Evolutionary conservation across 345 rosid species (phyloP).

Genomic region (Pistacia integerrima): DNA sequence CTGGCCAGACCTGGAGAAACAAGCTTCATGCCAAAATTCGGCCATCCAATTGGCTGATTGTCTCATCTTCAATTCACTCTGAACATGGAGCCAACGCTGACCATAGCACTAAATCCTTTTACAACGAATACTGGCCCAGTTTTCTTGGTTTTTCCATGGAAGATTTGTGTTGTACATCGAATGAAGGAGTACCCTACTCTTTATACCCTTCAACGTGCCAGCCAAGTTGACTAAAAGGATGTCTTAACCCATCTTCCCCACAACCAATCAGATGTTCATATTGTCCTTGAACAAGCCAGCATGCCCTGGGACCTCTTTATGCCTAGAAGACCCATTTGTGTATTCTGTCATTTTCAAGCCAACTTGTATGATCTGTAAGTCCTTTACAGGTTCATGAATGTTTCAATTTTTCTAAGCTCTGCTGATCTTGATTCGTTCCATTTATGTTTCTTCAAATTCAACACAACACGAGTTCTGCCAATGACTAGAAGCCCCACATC

Average conservation of each 20-base stretch:
- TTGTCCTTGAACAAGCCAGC: slow-evolving; percentile 14
- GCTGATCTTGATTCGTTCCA: background rate
- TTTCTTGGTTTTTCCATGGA: too few relatives aligned
- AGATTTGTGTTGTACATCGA: too few relatives aligned
- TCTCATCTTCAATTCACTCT: too few relatives aligned
- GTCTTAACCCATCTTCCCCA: slow-evolving; percentile 17
- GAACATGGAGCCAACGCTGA: too few relatives aligned
- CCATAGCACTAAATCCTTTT: background rate
- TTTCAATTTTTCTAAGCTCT: background rate
- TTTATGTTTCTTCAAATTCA: background rate
- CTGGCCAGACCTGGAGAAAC: too few relatives aligned
- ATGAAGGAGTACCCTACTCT: too few relatives aligned
- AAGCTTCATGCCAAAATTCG: too few relatives aligned
- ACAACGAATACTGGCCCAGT: too few relatives aligned
- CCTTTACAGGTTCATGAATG: slow-evolving; percentile 11
- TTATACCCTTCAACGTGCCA: slow-evolving; percentile 8
- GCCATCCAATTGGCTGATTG: too few relatives aligned
- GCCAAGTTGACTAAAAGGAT: slow-evolving; percentile 6
- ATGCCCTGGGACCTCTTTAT: background rate
- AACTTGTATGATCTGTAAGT: slow-evolving; percentile 17
- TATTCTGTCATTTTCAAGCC: slow-evolving; percentile 18
- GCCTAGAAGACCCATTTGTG: too few relatives aligned
- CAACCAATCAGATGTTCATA: slow-evolving; percentile 9
- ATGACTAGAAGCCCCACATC: slow-evolving; percentile 23
- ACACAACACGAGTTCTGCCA: background rate